Base-by-base conservation (phyloP, 2,329 filamentous ascomycete species). In the Keithomyces neogunnii region DNA sequence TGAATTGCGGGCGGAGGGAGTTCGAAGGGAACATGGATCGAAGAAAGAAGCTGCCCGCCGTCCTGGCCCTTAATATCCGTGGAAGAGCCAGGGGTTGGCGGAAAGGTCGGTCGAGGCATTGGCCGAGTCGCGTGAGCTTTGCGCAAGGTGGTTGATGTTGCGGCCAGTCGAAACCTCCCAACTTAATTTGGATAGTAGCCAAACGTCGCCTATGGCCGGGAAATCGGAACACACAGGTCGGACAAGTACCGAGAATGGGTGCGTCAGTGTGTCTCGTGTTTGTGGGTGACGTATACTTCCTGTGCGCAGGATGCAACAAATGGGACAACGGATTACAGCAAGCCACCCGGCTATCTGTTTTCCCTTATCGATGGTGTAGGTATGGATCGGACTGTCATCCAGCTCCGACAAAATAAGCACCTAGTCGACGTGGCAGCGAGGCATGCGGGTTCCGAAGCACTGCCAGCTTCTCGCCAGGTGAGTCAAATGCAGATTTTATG, bases 31-130 rank as follows among this genome's bases (percentile, higher is more conserved):
- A 82, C 73, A 60, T 89, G 87, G 29, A 86, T 72, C 39, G 77
- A 73, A 40, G 75, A 70, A 45, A 85, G 75, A 54, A 80, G 77
- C 47, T 75, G 74, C n/a, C 75, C 73, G 54, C 82, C 81, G 67
- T 86, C 84, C 67, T 88, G 82, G 57, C 82, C 84, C 51, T 81
- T 80, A 65, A 93, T 88, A 63, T 93, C 89, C 48, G 86, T 86
- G 35, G 88, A 92, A 9, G 88, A 87, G 49, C 82, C 84, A 40
- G 89, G 89, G 47, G 89, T 95, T 43, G 85, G 88, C 44, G 86
- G 88, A 39, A 67, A 57, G 6, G 54, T 55, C 33, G 65, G 64
- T 47, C 59, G 64, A 56, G 66, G 64, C 66, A 68, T 68, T 44
- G 50, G 53, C 58, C 54, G 48, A 46, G 54, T 49, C 53, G 50